Evolutionary conservation across 192 early-diverging fungal genomes (phyloP).

Genomic region (Gigaspora rosea): DNA sequence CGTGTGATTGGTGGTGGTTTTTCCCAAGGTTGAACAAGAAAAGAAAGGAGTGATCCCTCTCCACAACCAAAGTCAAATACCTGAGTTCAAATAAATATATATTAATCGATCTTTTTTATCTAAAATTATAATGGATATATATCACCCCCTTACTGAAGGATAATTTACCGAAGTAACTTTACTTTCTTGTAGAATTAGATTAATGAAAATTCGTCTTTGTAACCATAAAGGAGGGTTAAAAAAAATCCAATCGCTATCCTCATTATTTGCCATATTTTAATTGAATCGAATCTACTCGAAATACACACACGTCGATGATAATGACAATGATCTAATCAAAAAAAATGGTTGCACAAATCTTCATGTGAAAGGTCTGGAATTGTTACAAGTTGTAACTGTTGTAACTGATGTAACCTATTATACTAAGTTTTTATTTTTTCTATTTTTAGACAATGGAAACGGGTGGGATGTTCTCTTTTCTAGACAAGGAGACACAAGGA

Average conservation of each 20-base stretch:
- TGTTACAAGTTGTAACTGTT: no score
- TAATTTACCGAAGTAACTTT: slow-evolving; percentile 50
- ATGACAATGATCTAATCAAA: no score
- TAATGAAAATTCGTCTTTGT: slow-evolving; percentile 72
- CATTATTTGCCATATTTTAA: background rate
- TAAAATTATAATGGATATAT: no score
- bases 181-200: slow-evolving; percentile 51
- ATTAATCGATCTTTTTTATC: no score
- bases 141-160: no score
- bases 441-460: no score
- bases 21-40: slow-evolving; percentile 54
- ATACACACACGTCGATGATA: background rate
- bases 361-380: no score
- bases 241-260: background rate
- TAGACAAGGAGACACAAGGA: no score
- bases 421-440: no score
- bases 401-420: no score
- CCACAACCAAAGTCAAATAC: slow-evolving; percentile 92
- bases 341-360: no score
- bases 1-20: slow-evolving; percentile 56
- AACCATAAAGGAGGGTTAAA: slow-evolving; percentile 77
- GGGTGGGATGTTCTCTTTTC: no score
- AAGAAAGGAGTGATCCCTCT: slow-evolving; percentile 70
- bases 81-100: slow-evolving; percentile 27
- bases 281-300: background rate